Base-by-base conservation (phyloP, 805 yeast species). In the Schwanniomyces sp. region DNA sequence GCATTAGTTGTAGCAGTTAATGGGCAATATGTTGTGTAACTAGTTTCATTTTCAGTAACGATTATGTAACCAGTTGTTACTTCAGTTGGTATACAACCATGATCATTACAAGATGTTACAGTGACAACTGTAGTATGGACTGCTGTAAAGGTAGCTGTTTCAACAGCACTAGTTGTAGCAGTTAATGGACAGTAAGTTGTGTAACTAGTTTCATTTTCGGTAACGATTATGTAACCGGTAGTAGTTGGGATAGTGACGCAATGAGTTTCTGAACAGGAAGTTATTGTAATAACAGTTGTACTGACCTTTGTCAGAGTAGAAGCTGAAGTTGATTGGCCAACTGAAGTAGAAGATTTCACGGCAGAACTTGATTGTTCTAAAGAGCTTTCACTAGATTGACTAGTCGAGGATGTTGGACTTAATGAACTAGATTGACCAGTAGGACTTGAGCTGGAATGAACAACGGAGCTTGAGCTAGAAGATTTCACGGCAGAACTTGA, bases 161-260 rank as follows among this genome's bases (percentile, higher is more conserved):
- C 30, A 9, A 11, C 11, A 9, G 8, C 41, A 45, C 63, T 56
- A n/a, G n/a, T n/a, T n/a, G n/a, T n/a, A n/a, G n/a, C n/a, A n/a
- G n/a, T n/a, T n/a, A 53, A 49, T 46, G 75, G 75, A 51, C 73
- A 67, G 57, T 57, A 59, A 36, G 74, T 69, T 50, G 75, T 66
- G 63, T 66, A 77, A 43, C 54, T 49, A 36, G 63, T 59, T 39
- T 56, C 54, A 21, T 52, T 50, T 40, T 64, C 34, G 34, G 63
- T 58, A 18, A 59, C 52, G 32, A 58, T 45, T 10, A 63, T 56
- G 7, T 60, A 40, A 43, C 74, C 74, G 45, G 70, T 61, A 21
- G 24, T 21, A 21, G 24, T 21, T 21, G 24, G 24, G 46, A 74
- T 69, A 4, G 52, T 24, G 24, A 5, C 3, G 52, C 75, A 70